Percentiles rank a stretch among this genome's conserved stretches.
phyloP scores from a whole-genome alignment of 139 green algal species.

The Chlorella vulgaris region DNA sequence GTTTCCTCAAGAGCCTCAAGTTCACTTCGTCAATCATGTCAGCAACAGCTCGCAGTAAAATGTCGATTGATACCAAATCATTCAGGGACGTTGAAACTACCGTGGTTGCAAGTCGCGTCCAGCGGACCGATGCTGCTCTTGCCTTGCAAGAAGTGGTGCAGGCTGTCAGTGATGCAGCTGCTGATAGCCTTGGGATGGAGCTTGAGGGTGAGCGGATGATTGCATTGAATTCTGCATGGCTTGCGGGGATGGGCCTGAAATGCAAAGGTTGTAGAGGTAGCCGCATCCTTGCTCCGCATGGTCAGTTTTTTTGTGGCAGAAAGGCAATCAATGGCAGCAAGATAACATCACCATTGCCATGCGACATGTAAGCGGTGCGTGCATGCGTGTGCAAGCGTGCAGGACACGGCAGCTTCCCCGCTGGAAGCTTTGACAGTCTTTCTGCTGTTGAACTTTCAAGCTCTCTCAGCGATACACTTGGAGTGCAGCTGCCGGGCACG shows the following conservation, averaged over 20 bases:
- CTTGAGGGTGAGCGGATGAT: not conserved
- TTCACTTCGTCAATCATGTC: not conserved
- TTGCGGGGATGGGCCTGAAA: no score
- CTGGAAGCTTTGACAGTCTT: slow-evolving; percentile 64
- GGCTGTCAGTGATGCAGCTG: not conserved
- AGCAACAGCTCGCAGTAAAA: no score
- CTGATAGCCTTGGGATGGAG: not conserved
- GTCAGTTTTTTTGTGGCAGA: not conserved
- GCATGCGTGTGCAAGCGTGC: no score
- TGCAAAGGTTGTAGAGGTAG: not conserved
- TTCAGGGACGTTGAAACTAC: not conserved
- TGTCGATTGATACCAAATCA: no score
- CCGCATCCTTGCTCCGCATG: not conserved
- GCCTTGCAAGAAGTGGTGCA: not conserved
- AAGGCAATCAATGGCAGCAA: no score
- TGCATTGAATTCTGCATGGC: no score
- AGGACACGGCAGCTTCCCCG: not conserved
- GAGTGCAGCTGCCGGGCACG: slow-evolving; percentile 57
- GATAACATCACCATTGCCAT: no score
- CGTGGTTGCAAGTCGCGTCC: not conserved
- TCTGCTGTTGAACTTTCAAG: slow-evolving; percentile 79
- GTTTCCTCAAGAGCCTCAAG: slow-evolving; percentile 19
- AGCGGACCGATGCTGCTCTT: not conserved
- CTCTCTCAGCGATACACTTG: slow-evolving; percentile 51
- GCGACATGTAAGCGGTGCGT: no score